Conservation (phyloP, 352 stramenopile species). For the Plasmopara viticola region DNA sequence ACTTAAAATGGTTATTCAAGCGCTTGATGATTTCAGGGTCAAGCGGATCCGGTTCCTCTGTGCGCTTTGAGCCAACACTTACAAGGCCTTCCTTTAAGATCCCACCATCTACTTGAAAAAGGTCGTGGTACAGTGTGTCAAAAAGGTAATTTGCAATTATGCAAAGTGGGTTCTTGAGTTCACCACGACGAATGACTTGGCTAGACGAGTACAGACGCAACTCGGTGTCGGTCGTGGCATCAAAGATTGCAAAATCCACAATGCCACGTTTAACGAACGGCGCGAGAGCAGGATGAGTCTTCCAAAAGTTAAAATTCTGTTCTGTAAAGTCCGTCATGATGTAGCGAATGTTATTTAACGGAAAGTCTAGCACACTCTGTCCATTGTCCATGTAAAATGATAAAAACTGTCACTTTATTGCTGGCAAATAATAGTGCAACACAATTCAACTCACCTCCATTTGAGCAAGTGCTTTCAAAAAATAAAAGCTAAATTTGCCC, state of each 20-base stretch:
- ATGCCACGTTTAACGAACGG: slow-evolving; percentile 82
- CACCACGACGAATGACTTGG: slow-evolving; percentile 37
- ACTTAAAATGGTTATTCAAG: slow-evolving; percentile 86
- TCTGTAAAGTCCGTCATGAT: slow-evolving; percentile 94
- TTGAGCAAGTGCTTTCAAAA: slow-evolving; percentile 83
- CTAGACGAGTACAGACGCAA: slow-evolving; percentile 63
- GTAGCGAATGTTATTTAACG: slow-evolving; percentile 88
- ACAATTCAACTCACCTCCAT: slow-evolving; percentile 26
- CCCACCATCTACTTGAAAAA: slow-evolving; percentile 84
- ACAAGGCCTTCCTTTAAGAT: slow-evolving; percentile 88
- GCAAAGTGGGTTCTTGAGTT: slow-evolving; percentile 82
- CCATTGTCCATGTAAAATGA: neutral
- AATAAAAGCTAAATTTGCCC: slow-evolving; percentile 94
- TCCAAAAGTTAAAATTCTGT: slow-evolving; percentile 92
- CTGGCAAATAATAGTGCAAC: neutral
- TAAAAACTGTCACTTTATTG: neutral
- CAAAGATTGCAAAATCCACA: slow-evolving; percentile 92
- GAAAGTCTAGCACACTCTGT: slow-evolving; percentile 80
- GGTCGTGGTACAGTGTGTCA: slow-evolving; percentile 89
- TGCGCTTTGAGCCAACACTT: slow-evolving; percentile 72
- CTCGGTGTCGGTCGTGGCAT: slow-evolving; percentile 85
- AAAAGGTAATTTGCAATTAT: slow-evolving; percentile 94
- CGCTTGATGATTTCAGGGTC: slow-evolving; percentile 92
- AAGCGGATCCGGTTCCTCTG: slow-evolving; percentile 71
- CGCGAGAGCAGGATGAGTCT: slow-evolving; percentile 75